Conservation (phyloP, 306 rosid species). For the Astragalus membranaceus region DNA sequence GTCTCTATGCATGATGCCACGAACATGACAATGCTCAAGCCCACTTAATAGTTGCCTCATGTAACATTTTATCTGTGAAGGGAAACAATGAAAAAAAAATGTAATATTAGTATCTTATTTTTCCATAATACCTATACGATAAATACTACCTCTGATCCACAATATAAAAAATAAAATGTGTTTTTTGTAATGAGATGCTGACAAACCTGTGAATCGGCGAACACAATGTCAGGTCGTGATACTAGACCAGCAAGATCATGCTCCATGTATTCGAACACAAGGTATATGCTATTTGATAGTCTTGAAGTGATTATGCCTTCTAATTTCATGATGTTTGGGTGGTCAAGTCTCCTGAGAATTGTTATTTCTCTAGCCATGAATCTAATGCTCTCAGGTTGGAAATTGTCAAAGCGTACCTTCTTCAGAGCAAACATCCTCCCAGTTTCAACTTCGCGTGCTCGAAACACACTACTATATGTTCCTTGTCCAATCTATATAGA, state of each 20-base stretch:
- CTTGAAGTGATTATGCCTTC: conserved; percentile 83
- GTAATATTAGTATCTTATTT: too few species aligned
- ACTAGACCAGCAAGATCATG: conserved; percentile 97
- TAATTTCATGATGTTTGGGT: conserved; percentile 90
- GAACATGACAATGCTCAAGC: conserved; percentile 89
- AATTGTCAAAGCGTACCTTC: conserved; percentile 91
- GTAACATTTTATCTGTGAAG: conserved; percentile 69
- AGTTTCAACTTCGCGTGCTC: conserved; percentile 76
- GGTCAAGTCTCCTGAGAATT: conserved; percentile 87
- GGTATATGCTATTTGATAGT: conserved; percentile 76
- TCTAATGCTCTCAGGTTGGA: conserved; percentile 84
- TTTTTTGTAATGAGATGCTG: conserved; percentile 17
- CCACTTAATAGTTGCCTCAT: conserved; percentile 94
- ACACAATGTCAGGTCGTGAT: conserved; percentile 58
- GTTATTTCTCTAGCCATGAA: conserved; percentile 95
- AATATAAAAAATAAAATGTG: too few species aligned
- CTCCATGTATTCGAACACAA: conserved; percentile 98
- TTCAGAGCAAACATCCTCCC: conserved; percentile 85
- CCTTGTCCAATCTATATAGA: conserved; percentile 88
- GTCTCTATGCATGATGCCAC: conserved; percentile 92
- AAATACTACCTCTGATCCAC: too few species aligned
- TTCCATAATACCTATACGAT: too few species aligned
- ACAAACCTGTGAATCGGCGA: conserved; percentile 71
- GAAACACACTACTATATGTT: conserved; percentile 93
- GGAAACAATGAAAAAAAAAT: neutral